Base-by-base conservation (phyloP, 345 rosid species). In the Isatis tinctoria region DNA sequence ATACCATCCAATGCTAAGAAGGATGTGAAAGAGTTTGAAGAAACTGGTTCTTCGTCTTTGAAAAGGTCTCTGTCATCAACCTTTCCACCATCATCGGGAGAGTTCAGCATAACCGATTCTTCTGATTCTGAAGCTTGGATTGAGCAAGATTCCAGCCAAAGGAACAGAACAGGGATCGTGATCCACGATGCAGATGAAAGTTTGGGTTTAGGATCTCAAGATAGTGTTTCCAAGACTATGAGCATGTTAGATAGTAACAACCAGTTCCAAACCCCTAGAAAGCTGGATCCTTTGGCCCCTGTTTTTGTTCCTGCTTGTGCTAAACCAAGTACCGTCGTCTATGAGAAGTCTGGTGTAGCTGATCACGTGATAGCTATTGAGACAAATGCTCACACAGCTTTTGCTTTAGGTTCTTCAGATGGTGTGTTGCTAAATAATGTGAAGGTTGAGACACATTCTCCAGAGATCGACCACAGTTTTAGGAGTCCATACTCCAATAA, bases 1-100 rank as follows among this genome's bases (percentile, higher is more conserved):
- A 54, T 78, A 77, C 83, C 83, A 20, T 72, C 65, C 27, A 76
- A 37, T 74, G 78, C 73, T 33, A 75, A 65, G 68, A 82, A 24
- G 56, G 51, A 7, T 70, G 81, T 40, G 56, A 75, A 41, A 12
- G 75, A 74, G 58, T 41, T 56, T 74, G 69, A 24, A 71, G 65
- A n/a, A 60, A 44, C 60, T 37, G 62, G 44, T 43, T 51, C 26
- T 60, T 60, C 45, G 0, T 59, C 79, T 78, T 64, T 69, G 41
- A 70, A 45, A 74, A 30, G 65, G 52, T 65, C 66, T 56, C 51
- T 51, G 13, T 78, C 81, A 48, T 69, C 75, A 8, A 59, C 66
- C 41, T 54, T 68, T 68, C 14, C 53, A 62, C 70, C 60, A 37
- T 59, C 47, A 22, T 54, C 63, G 0, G 63, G 30, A 62, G 81